phyloP scores from a whole-genome alignment of 169 alveolate species.

The Cryptosporidium bovis region DNA sequence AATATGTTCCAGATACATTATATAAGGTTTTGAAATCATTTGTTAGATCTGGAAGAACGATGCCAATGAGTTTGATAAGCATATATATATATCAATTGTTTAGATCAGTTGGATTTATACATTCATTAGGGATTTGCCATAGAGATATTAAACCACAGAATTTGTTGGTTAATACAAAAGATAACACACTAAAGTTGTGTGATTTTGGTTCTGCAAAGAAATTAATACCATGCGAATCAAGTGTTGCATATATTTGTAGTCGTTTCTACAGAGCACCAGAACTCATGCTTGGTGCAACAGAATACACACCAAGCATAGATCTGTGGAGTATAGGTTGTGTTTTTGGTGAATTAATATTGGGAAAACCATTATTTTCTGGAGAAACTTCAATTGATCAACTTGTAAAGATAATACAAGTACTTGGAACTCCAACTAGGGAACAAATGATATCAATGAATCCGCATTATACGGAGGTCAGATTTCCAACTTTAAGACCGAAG shows the following conservation, averaged over 20 bases:
- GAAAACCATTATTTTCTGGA: constrained; percentile 96
- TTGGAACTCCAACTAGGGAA: constrained; percentile 94
- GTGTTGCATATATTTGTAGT: constrained; percentile 95
- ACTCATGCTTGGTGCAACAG: constrained; percentile 97
- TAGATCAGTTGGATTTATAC: constrained; percentile 95
- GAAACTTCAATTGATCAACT: constrained; percentile 95
- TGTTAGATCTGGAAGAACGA: constrained; percentile 86
- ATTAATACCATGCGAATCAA: constrained; percentile 91
- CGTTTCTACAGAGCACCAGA: constrained; percentile 99
- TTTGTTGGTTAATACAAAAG: constrained; percentile 92
- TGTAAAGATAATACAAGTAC: constrained; percentile 90
- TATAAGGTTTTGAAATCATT: constrained; percentile 91
- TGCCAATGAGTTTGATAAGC: constrained; percentile 92
- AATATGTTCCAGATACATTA: constrained; percentile 95
- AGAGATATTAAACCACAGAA: constrained; percentile 99
- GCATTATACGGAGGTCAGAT: constrained; percentile 90
- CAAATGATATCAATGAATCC: constrained; percentile 95
- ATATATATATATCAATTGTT: constrained; percentile 94
- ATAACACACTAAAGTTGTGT: constrained; percentile 93
- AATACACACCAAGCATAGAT: constrained; percentile 97
- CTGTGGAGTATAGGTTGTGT: constrained; percentile 98
- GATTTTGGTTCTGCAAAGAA: constrained; percentile 99
- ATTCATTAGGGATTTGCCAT: constrained; percentile 95
- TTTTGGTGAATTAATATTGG: constrained; percentile 93
- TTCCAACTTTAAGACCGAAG: constrained; percentile 88